Base-by-base conservation (phyloP, 2,329 filamentous ascomycete genomes). In the Penicillium sp. region DNA sequence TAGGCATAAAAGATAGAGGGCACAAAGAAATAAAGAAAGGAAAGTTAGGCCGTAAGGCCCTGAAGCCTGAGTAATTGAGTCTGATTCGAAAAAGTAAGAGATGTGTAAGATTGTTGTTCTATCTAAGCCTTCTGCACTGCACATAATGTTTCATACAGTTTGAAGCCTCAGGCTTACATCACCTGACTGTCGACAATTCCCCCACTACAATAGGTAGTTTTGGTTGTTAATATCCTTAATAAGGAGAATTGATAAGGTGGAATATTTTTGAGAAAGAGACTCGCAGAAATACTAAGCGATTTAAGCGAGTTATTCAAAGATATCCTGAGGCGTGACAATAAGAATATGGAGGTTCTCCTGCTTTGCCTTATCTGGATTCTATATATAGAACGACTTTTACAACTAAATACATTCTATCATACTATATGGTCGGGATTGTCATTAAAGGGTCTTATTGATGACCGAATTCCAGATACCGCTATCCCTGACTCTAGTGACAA, bases 291-390 rank as follows among this genome's bases (percentile, higher is more conserved):
- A 30, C 78, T 76, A 0, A 51, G 40, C 5, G 68, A 69, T 0
- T 64, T 87, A 0, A 64, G 71, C 29, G 67, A 78, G 0, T 58
- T 86, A 0, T 85, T 87, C 53, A 69, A 68, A 2, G 66, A 80
- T 12, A 80, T 85, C 0, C 49, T 85, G 2, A 73, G 49, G 0
- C 71, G 80, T 13, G 81, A 86, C 45, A n/a, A 49, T 0, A 27
- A 69, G 0, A 71, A 81, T 4, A 64, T 66, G 36, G 65, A 77
- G 0, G 66, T 73, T 0, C 56, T 85, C 0, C 47, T 74, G 0
- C 55, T 81, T 0, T 82, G 76, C 26, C 51, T 86, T 0, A 73
- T 80, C 18, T 85, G 78, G 78, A 69, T 86, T 0, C 67, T 86
- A 0, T 84, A 75, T 20, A 71, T 83, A 0, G 67, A 63, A 7